These are phyloP conservation scores for Aspergillus campestris DNA, from an alignment of 495 filamentous ascomycete genomes.

Conservation along the genomic window DNA sequence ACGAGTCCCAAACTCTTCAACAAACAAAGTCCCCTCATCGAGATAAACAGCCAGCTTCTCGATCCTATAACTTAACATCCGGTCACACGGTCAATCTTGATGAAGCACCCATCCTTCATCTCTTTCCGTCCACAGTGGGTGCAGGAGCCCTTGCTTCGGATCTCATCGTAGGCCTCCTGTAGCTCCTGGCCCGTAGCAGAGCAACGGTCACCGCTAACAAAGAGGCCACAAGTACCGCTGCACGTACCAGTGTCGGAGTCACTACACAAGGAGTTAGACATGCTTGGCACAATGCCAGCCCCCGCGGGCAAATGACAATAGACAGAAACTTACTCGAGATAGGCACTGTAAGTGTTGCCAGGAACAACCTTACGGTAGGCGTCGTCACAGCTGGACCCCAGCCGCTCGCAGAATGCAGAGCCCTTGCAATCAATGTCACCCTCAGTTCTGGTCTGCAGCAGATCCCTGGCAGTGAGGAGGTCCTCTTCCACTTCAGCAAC, in stretches of 20 bases:
- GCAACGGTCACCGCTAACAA: neutral
- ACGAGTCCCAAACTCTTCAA: too few relatives aligned
- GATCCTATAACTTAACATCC: neutral
- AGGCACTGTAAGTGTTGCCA: neutral
- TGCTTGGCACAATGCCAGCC: too few relatives aligned
- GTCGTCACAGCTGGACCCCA: neutral
- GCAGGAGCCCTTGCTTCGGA: neutral
- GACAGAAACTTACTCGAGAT: neutral
- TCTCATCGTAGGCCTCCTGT: neutral
- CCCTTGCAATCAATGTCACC: neutral
- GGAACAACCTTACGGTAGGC: neutral
- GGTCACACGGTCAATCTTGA: neutral
- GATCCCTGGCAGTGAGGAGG: neutral
- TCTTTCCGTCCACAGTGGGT: neutral
- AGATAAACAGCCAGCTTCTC: too few relatives aligned
- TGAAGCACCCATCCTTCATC: neutral
- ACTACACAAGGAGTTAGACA: neutral
- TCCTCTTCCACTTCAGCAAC: neutral
- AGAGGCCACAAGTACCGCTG: neutral
- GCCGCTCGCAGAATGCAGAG: neutral
- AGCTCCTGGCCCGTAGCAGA: neutral
- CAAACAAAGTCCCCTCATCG: too few relatives aligned
- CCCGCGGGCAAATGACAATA: too few relatives aligned
- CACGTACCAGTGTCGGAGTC: neutral
- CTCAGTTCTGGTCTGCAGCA: neutral